Conservation (phyloP, 441 rosid genomes). For the Populus hybrid region DNA sequence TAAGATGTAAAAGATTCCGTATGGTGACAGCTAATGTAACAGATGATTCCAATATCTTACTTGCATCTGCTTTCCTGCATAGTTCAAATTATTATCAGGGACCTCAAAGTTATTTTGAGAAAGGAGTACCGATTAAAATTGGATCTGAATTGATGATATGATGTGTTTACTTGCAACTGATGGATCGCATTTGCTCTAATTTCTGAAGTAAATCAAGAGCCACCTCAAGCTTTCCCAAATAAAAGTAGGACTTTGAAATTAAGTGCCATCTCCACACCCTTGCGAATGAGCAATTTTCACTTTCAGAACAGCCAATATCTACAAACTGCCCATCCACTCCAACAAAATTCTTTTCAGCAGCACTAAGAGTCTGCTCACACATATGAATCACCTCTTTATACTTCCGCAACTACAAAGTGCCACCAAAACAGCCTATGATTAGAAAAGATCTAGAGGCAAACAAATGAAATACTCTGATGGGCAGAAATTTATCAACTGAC, state of each 20-base stretch:
- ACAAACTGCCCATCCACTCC: conserved; percentile 26
- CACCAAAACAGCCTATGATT: conserved; percentile 22
- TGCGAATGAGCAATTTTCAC: conserved; percentile 36
- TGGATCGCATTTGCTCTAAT: conserved; percentile 48
- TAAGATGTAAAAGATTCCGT: conserved; percentile 54
- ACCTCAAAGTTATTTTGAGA: conserved; percentile 10
- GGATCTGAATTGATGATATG: conserved; percentile 11
- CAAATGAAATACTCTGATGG: neutral
- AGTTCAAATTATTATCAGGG: conserved; percentile 18
- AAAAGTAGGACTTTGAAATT: conserved; percentile 67
- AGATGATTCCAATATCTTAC: conserved; percentile 48
- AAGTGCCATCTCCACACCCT: conserved; percentile 67
- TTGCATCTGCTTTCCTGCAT: conserved; percentile 31
- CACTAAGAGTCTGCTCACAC: conserved; percentile 67
- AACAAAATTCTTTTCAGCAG: conserved; percentile 65
- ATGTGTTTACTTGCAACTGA: conserved; percentile 43
- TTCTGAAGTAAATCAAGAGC: conserved; percentile 66
- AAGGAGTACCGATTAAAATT: neutral
- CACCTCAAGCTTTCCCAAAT: conserved; percentile 78
- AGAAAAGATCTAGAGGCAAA: conserved; percentile 17
- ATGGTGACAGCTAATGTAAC: conserved; percentile 52
- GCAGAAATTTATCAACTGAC: neutral
- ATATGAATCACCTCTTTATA: conserved; percentile 78
- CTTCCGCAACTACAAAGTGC: conserved; percentile 55
- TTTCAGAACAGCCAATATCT: conserved; percentile 27